phyloP scores from a whole-genome alignment of 208 protist genomes.

The Trichomonas gallinae region DNA sequence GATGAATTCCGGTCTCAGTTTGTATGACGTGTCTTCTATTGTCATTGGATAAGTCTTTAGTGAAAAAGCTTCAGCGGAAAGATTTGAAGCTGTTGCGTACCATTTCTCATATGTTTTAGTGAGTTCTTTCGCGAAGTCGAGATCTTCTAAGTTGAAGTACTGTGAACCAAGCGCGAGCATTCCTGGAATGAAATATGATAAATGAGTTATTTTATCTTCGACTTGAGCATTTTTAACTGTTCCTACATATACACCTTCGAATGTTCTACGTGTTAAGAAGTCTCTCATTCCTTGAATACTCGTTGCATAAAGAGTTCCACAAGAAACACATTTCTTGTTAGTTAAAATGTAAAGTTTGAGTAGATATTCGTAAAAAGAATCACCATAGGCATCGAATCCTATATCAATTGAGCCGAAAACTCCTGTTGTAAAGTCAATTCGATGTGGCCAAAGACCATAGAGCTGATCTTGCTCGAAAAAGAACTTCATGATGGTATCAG shows the following conservation, averaged over 20 bases:
- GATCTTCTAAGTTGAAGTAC: not conserved
- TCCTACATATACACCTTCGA: not conserved
- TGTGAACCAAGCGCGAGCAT: not conserved
- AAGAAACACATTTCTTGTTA: not conserved
- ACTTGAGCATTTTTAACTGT: not conserved
- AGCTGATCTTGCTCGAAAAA: not conserved
- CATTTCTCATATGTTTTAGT: not conserved
- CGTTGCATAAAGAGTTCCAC: not conserved
- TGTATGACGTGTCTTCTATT: not conserved
- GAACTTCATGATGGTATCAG: not conserved
- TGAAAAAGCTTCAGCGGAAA: not conserved
- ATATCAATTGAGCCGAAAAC: not conserved
- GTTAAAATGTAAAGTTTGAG: conserved; percentile 41
- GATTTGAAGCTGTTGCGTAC: not conserved
- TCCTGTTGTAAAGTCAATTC: not conserved
- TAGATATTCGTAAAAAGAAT: conserved; percentile 56
- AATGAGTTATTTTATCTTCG: not conserved
- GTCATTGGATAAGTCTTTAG: not conserved
- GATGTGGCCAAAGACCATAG: not conserved
- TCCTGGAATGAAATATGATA: conserved; percentile 6
- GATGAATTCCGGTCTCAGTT: conserved; percentile 34
- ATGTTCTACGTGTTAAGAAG: not conserved
- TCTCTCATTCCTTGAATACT: not conserved
- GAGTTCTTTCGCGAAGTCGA: not conserved
- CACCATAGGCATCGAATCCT: conserved; percentile 47